Evolutionary conservation across 805 yeast species (phyloP).

Genomic region (Kuraishia hungarica): DNA sequence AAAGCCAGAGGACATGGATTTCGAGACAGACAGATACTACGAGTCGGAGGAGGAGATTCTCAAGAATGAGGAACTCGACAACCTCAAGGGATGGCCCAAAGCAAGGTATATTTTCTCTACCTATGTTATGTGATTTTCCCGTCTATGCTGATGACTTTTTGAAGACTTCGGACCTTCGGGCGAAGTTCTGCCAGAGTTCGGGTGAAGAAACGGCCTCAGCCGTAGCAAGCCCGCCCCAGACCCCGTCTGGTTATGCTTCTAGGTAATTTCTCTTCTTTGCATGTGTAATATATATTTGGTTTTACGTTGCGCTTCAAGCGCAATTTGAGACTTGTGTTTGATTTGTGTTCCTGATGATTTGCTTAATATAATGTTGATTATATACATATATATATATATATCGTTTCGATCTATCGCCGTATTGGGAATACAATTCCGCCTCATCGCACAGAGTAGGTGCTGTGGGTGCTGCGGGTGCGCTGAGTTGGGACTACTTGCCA

Average conservation of each 20-base stretch:
- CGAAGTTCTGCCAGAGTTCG: too few relatives aligned
- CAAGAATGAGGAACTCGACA: constrained; percentile 27
- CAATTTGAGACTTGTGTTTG: not conserved
- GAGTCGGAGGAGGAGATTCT: constrained; percentile 40
- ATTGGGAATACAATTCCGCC: not conserved
- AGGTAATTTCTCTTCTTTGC: not conserved
- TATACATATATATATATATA: too few relatives aligned
- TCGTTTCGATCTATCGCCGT: not conserved
- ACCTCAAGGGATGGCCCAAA: constrained; percentile 34
- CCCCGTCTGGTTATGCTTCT: not conserved
- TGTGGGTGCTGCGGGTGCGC: too few relatives aligned
- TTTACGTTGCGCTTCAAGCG: not conserved
- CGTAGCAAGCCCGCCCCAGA: too few relatives aligned
- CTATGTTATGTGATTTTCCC: too few relatives aligned
- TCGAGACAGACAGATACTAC: constrained; percentile 39
- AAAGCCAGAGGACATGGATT: constrained; percentile 24
- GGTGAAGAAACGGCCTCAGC: too few relatives aligned
- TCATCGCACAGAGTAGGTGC: not conserved
- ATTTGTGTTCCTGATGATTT: not conserved
- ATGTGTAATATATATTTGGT: not conserved
- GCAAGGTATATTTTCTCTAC: constrained; percentile 18
- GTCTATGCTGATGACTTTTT: not conserved
- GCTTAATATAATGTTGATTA: not conserved
- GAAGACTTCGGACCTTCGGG: not conserved
- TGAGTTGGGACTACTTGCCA: too few relatives aligned